These are phyloP conservation scores for Zygnema circumcarinatum DNA, from an alignment of 139 green algal genomes.

Conservation along the genomic window DNA sequence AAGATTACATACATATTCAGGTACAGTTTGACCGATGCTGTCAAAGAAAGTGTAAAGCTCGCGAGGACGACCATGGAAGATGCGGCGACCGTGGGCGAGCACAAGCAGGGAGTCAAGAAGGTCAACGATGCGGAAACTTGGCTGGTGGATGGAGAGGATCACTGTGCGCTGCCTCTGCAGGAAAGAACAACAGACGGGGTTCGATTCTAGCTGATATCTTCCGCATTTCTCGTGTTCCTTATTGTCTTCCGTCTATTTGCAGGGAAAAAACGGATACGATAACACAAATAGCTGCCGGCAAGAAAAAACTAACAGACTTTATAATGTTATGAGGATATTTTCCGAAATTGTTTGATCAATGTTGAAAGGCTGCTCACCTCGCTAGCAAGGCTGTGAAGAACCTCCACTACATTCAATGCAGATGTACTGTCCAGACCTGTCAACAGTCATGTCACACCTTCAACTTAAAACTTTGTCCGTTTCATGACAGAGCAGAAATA, in stretches of 20 bases:
- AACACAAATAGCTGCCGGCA: too few species aligned
- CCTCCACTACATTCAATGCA: conserved; percentile 59
- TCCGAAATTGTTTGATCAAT: too few species aligned
- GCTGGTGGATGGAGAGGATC: conserved; percentile 56
- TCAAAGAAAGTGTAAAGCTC: conserved; percentile 26
- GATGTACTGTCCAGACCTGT: conserved; percentile 85
- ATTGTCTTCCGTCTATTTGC: too few species aligned
- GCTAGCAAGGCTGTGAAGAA: conserved; percentile 34
- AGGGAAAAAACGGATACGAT: too few species aligned
- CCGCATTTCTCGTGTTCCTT: too few species aligned
- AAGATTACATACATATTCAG: conserved; percentile 53
- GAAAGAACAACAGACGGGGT: not conserved
- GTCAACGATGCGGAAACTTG: conserved; percentile 52
- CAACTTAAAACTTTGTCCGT: too few species aligned
- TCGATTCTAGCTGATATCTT: too few species aligned
- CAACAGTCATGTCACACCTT: not conserved
- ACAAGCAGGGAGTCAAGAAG: conserved; percentile 42
- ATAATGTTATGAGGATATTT: too few species aligned
- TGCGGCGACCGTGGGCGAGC: conserved; percentile 9
- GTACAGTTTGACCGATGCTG: conserved; percentile 5
- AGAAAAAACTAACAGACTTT: too few species aligned
- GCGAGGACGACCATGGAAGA: conserved; percentile 39
- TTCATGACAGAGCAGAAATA: too few species aligned
- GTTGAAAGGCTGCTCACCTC: too few species aligned
- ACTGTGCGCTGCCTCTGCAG: conserved; percentile 37